A percentile compares a stretch with the other conserved stretches of the same genome.
phyloP scores from a whole-genome alignment of 805 yeast species.

The Starmerella sp. region DNA sequence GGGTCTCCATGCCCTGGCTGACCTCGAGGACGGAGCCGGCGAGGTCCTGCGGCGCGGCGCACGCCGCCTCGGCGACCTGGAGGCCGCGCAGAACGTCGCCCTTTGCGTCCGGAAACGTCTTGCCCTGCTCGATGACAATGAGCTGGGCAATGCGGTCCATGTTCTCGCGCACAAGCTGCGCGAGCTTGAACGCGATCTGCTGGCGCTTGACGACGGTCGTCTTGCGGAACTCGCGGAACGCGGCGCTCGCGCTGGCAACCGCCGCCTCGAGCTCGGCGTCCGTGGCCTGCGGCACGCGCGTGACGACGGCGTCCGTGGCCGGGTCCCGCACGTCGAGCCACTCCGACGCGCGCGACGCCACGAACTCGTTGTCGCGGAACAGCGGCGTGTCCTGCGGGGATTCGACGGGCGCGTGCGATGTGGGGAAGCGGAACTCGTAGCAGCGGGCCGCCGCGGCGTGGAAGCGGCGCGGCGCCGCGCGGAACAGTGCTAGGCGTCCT shows the following conservation, averaged over 20 bases:
- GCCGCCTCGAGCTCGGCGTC: constrained; percentile 54
- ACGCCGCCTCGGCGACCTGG: constrained; percentile 69
- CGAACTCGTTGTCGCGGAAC: constrained; percentile 38
- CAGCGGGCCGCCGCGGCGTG: neutral
- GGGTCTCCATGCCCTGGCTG: constrained; percentile 63
- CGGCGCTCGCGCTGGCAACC: constrained; percentile 49
- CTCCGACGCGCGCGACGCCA: constrained; percentile 39
- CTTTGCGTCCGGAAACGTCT: constrained; percentile 60
- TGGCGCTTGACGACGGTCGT: constrained; percentile 41
- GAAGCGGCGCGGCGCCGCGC: neutral
- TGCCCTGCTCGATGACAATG: constrained; percentile 64
- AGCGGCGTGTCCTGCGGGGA: constrained; percentile 30
- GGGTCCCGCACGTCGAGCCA: constrained; percentile 70
- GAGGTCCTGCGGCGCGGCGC: constrained; percentile 49
- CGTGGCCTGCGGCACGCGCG: constrained; percentile 64
- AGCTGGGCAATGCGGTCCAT: constrained; percentile 57
- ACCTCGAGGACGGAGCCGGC: constrained; percentile 57
- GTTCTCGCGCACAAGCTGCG: constrained; percentile 49
- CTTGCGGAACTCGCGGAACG: constrained; percentile 49
- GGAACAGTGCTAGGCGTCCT: neutral
- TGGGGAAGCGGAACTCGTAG: constrained; percentile 22
- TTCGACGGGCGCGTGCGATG: constrained; percentile 26
- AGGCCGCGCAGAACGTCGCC: constrained; percentile 68
- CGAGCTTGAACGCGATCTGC: constrained; percentile 59
- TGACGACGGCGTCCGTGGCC: constrained; percentile 55